phyloP scores from a whole-genome alignment of 1,139 yeast species.

The Eremothecium cymbalariae region DNA sequence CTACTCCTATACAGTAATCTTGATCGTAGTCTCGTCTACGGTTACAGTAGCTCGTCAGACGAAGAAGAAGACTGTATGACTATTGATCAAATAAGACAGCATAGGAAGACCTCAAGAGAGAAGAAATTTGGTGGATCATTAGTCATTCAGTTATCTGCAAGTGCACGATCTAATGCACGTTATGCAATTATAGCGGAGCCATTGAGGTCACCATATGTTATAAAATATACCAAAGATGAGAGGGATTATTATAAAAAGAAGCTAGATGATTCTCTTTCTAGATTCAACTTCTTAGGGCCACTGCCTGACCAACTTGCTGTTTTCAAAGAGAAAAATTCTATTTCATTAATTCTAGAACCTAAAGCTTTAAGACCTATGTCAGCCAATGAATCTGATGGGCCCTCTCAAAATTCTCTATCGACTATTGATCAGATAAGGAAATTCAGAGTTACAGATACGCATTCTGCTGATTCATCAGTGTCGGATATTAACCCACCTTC shows the following conservation, averaged over 20 bases:
- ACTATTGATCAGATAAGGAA: slow-evolving; percentile 3
- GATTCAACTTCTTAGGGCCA: slow-evolving; percentile 13
- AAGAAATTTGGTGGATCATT: slow-evolving; percentile 22
- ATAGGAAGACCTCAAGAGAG: slow-evolving; percentile 15
- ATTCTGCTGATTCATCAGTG: background rate
- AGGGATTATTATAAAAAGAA: slow-evolving; percentile 17
- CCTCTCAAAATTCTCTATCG: slow-evolving; percentile 1
- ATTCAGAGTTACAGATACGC: slow-evolving; percentile 1
- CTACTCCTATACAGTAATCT: slow-evolving; percentile 15
- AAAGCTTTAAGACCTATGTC: background rate
- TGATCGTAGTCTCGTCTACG: slow-evolving; percentile 18
- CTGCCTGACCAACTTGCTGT: slow-evolving; percentile 19
- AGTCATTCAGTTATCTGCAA: slow-evolving; percentile 14
- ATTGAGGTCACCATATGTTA: slow-evolving; percentile 22
- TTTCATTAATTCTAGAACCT: slow-evolving; percentile 15
- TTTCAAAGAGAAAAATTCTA: slow-evolving; percentile 8
- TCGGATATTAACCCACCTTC: background rate
- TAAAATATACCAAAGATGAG: slow-evolving; percentile 19
- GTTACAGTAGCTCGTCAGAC: slow-evolving; percentile 28
- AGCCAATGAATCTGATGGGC: background rate
- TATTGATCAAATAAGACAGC: slow-evolving; percentile 15
- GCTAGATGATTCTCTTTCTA: slow-evolving; percentile 10
- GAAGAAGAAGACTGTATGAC: slow-evolving; percentile 25
- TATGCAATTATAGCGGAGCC: slow-evolving; percentile 30
- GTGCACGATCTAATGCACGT: slow-evolving; percentile 9